Conservation (phyloP, 129 eudicot genomes). For the Flaveria robusta region DNA sequence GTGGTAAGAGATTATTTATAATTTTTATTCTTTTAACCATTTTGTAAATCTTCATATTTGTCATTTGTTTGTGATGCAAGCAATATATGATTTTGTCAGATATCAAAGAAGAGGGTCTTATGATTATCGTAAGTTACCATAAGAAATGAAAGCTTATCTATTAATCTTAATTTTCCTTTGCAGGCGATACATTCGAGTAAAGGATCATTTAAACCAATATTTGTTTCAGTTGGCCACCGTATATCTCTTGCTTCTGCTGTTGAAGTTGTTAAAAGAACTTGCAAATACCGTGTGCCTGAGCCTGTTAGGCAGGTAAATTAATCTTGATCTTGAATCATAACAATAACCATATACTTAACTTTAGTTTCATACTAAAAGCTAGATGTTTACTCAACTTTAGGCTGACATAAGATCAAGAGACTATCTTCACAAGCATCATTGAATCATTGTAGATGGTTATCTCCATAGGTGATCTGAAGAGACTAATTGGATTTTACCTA, state of each 20-base stretch:
- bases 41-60: not conserved
- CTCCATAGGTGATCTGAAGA: not conserved
- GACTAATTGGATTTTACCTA: not conserved
- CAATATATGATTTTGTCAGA: not conserved
- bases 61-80: not conserved
- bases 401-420: constrained; percentile 87
- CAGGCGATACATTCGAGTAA: constrained; percentile 72
- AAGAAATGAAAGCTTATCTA: constrained; percentile 6
- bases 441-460: not conserved
- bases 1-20: constrained; percentile 50
- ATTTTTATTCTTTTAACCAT: not conserved
- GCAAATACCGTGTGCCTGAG: constrained; percentile 91
- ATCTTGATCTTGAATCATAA: not conserved
- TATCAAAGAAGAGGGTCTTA: not conserved
- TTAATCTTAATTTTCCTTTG: constrained; percentile 3
- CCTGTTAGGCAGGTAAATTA: constrained; percentile 78
- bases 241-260: constrained; percentile 79
- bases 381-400: constrained; percentile 32
- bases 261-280: constrained; percentile 58
- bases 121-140: not conserved
- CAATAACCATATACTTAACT: not conserved
- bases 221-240: constrained; percentile 87
- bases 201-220: constrained; percentile 75
- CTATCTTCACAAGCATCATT: constrained; percentile 55
- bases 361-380: not conserved